phyloP scores from a whole-genome alignment of 805 yeast species.

The Naumovozyma castellii region DNA sequence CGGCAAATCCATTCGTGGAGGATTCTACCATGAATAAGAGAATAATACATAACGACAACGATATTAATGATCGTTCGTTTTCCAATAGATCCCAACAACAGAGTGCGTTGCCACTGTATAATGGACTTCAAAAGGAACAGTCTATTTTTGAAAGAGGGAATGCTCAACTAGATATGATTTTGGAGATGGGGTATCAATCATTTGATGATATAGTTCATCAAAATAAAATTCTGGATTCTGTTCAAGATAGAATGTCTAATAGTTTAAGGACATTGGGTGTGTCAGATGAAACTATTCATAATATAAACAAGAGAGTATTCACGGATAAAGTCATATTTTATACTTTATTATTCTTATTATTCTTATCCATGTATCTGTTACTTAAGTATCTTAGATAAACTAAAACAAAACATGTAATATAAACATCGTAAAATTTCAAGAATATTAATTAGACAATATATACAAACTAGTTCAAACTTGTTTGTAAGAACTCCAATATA shows the following conservation, averaged over 20 bases:
- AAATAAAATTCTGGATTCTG: conserved; percentile 54
- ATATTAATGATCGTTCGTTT: conserved; percentile 1
- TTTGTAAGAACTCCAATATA: conserved; percentile 40
- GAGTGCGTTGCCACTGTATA: conserved; percentile 32
- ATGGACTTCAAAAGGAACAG: conserved; percentile 64
- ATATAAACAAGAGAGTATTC: conserved; percentile 69
- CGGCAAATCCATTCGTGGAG: conserved; percentile 19
- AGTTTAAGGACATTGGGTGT: conserved; percentile 77
- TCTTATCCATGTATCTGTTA: conserved; percentile 58
- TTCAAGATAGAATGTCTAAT: conserved; percentile 54
- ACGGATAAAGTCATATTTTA: conserved; percentile 85
- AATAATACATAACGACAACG: conserved; percentile 17
- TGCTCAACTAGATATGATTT: conserved; percentile 75
- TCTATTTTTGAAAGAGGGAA: conserved; percentile 57
- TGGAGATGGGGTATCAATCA: conserved; percentile 82
- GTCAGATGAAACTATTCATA: conserved; percentile 71
- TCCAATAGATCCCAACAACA: conserved; percentile 1
- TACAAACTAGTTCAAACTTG: not conserved
- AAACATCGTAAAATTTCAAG: no score
- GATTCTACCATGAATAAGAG: conserved; percentile 25
- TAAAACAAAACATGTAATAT: not conserved
- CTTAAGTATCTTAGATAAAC: conserved; percentile 49
- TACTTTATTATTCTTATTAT: conserved; percentile 54
- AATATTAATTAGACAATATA: no score
- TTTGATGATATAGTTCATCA: conserved; percentile 82